phyloP scores from a whole-genome alignment of 768 basidiomycete species.

The Lactifluus volemus region DNA sequence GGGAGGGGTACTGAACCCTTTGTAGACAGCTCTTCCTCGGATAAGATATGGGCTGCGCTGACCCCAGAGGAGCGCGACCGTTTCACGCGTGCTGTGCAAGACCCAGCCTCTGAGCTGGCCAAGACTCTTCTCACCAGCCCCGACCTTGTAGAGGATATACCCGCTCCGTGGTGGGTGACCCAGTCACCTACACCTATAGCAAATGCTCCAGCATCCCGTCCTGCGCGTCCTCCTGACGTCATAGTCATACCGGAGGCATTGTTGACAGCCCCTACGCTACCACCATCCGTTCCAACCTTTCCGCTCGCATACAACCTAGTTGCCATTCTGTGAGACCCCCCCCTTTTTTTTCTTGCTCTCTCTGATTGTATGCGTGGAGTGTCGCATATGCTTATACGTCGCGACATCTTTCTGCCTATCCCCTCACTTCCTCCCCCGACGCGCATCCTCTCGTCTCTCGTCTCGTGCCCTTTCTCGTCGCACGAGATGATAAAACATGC shows the following conservation, averaged over 20 bases:
- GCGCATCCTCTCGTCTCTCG: conserved; percentile 40
- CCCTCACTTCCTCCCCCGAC: conserved; percentile 39
- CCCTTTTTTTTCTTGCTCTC: background rate
- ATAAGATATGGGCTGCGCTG: conserved; percentile 53
- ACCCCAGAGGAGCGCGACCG: conserved; percentile 48
- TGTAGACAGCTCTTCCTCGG: conserved; percentile 46
- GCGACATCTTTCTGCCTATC: conserved; percentile 51
- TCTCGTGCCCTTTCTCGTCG: conserved; percentile 56
- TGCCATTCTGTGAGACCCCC: conserved; percentile 51
- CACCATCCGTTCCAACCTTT: conserved; percentile 20
- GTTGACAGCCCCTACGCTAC: conserved; percentile 27
- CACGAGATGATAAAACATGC: conserved; percentile 48
- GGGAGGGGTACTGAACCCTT: background rate
- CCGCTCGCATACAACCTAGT: conserved; percentile 60
- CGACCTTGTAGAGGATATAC: conserved; percentile 41
- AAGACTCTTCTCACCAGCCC: conserved; percentile 51
- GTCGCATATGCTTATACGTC: conserved; percentile 61
- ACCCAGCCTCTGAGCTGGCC: conserved; percentile 55
- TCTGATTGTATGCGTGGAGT: conserved; percentile 29
- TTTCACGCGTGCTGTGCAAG: conserved; percentile 49
- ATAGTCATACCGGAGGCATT: conserved; percentile 39
- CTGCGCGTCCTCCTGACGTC: conserved; percentile 34
- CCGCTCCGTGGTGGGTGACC: conserved; percentile 65
- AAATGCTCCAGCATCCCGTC: conserved; percentile 10
- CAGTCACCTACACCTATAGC: background rate